These are phyloP conservation scores for Quercus phellos DNA, from an alignment of 331 rosid species.

Conservation along the genomic window DNA sequence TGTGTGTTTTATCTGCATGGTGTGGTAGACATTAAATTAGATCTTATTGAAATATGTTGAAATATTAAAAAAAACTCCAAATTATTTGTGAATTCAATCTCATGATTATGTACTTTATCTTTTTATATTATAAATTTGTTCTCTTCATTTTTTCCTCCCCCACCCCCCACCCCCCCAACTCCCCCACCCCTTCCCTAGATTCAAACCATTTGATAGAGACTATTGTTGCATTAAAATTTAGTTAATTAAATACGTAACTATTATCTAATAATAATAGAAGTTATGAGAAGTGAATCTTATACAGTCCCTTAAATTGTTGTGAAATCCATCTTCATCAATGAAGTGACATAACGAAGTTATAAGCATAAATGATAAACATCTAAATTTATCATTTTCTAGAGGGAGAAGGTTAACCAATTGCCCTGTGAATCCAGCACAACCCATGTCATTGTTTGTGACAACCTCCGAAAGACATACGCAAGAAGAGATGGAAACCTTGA, in stretches of 20 bases:
- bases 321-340: neutral
- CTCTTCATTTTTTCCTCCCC: neutral
- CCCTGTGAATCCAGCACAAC: conserved; percentile 37
- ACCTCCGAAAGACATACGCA: conserved; percentile 62
- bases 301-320: neutral
- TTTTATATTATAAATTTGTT: too few relatives aligned
- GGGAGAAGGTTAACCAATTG: conserved; percentile 69
- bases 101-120: neutral
- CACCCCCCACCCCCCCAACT: neutral
- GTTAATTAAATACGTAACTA: too few relatives aligned
- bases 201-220: too few relatives aligned
- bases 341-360: neutral
- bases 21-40: too few relatives aligned
- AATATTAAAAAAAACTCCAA: too few relatives aligned
- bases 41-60: too few relatives aligned
- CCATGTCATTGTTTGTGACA: conserved; percentile 59
- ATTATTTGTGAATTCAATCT: neutral
- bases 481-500: conserved; percentile 84
- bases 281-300: too few relatives aligned
- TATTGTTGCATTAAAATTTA: too few relatives aligned
- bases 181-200: neutral
- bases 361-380: neutral
- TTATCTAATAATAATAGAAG: too few relatives aligned
- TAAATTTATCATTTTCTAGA: conserved; percentile 30
- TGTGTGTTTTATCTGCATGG: too few relatives aligned